A percentile compares a stretch with the other conserved stretches of the same genome.
Conservation (phyloP, 1,284 basidiomycete species). For the Cutaneotrichosporon cavernicola region DNA sequence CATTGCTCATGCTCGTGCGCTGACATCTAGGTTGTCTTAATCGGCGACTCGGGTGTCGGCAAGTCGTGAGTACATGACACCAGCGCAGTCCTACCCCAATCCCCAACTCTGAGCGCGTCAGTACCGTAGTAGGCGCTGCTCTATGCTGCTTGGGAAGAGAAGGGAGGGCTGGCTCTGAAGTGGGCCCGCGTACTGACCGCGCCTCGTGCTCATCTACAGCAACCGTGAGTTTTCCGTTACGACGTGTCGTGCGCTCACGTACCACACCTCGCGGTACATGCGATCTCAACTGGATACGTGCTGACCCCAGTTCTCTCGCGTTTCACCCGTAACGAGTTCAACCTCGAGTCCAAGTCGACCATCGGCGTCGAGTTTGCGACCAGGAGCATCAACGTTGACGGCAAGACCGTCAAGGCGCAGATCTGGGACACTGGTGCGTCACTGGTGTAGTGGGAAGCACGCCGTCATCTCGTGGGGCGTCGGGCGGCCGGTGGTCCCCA, state of each 20-base stretch:
- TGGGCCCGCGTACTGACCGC: constrained; percentile 7
- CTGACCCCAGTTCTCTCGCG: constrained; percentile 62
- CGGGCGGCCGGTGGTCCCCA: neutral
- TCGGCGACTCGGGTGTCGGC: constrained; percentile 98
- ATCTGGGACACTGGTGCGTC: constrained; percentile 95
- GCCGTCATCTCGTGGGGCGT: neutral
- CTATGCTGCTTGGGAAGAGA: neutral
- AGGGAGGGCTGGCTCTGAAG: neutral
- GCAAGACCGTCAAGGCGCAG: constrained; percentile 97
- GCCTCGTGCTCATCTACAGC: constrained; percentile 30
- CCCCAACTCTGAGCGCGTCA: neutral
- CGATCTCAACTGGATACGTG: too few relatives aligned
- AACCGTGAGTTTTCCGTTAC: constrained; percentile 47
- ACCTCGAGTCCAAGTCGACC: constrained; percentile 96
- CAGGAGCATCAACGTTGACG: constrained; percentile 88
- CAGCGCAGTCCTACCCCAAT: neutral
- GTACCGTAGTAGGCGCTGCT: neutral
- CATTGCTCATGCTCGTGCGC: neutral
- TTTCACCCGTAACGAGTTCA: constrained; percentile 99
- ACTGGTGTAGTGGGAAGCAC: neutral
- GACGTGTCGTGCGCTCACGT: neutral
- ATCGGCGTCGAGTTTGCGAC: constrained; percentile 99
- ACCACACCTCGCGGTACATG: neutral
- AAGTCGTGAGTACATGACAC: constrained; percentile 64
- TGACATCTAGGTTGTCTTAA: constrained; percentile 78